Evolutionary conservation across 768 basidiomycete genomes (phyloP), one percentile per base, ranked within the genome.

Genomic region (Leucosporidium scottii): DNA sequence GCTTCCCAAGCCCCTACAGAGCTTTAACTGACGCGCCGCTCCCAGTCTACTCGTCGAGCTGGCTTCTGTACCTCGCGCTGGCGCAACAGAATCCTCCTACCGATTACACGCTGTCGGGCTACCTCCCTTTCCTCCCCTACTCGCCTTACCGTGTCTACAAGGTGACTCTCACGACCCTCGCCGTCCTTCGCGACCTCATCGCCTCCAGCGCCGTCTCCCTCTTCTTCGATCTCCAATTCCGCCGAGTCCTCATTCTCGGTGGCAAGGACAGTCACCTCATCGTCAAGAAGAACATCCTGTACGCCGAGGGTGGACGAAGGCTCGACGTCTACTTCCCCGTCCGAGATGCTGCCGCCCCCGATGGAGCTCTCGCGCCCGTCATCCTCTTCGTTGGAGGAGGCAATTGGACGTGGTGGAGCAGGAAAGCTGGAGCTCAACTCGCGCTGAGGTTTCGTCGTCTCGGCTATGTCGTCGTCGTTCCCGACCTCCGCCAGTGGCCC

Each of bases 391-490:
- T 69, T 2, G 58, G 50, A 13, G 60, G 39, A 9, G 64, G 68
- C 8, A 59, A 59, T 30, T 65, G 68, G 68, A 27, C 34, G 21
- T 49, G 51, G 34, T 49, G 48, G 60, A 51, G 27, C 25, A 65
- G 44, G 31, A 51, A 17, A n/a, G 47, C 28, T 20, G 60, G 60
- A 1, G 30, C 27, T 23, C 28, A 50, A 49, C 53, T 63, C 9
- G 68, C 64, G 23, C 23, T 69, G 39, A 69, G 64, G 30, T 44
- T 69, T 53, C 54, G 68, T 20, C 65, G 59, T 59, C 48, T 65
- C 25, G 68, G 68, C 18, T 55, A 49, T 6, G 49, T 59, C 28
- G 65, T 71, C 13, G 64, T 75, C 17, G 67, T 75, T 13, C 74
- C 74, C 3, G 67, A 51, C 3, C 13, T 61, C 3, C 18, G n/a